A percentile compares a stretch with the other conserved stretches of the same genome.
phyloP scores from a whole-genome alignment of 495 filamentous ascomycete species.

The Thermochaetoides thermophila region DNA sequence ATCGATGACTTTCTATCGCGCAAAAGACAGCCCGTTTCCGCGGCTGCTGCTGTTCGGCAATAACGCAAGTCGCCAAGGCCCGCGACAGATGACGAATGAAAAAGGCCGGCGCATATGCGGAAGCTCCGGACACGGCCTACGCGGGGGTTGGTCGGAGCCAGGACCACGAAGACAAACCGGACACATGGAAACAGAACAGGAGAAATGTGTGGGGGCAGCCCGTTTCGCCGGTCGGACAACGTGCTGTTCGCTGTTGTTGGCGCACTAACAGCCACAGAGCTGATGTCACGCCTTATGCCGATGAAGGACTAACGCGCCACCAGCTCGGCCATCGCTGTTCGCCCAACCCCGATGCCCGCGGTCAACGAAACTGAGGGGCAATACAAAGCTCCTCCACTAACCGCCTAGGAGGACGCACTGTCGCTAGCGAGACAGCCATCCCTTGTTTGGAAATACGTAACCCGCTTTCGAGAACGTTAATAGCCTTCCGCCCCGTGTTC shows the following conservation, averaged over 20 bases:
- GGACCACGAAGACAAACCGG: slow-evolving; percentile 9
- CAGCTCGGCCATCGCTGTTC: no score
- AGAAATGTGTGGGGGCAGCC: slow-evolving; percentile 4
- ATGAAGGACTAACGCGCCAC: no score
- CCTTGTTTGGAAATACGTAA: neutral
- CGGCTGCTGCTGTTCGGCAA: no score
- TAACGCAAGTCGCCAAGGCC: neutral
- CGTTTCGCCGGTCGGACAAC: no score
- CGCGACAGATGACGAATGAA: slow-evolving; percentile 12
- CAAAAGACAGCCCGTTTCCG: no score
- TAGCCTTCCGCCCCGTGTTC: no score
- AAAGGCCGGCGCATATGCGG: slow-evolving; percentile 4
- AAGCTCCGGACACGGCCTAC: slow-evolving; percentile 15
- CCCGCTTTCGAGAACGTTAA: no score
- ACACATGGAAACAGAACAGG: neutral
- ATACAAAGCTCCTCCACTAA: slow-evolving; percentile 1
- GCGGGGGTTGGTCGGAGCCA: slow-evolving; percentile 11
- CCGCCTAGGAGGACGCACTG: neutral
- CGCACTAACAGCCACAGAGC: no score
- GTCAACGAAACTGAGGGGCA: slow-evolving; percentile 1
- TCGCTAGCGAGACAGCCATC: neutral
- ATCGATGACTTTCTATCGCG: no score
- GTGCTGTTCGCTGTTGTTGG: no score
- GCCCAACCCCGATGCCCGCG: no score
- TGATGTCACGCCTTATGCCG: no score